A percentile compares a stretch with the other conserved stretches of the same genome.
Evolutionary conservation across 2,329 filamentous ascomycete species (phyloP).

Genomic region (Orbilia oligospora): DNA sequence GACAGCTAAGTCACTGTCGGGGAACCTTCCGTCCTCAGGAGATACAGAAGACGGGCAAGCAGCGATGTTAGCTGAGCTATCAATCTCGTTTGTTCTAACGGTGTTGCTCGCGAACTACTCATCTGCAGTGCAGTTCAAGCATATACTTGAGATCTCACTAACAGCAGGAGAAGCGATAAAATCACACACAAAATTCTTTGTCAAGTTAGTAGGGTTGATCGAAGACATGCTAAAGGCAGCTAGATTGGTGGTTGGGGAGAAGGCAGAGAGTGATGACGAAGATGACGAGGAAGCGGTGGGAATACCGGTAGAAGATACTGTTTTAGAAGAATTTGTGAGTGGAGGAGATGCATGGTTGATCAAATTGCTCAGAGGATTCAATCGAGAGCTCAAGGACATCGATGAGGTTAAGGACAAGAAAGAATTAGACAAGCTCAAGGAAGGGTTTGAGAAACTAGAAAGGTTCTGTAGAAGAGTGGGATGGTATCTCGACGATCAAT

Average conservation of each 20-base stretch:
- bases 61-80: conserved; percentile 62
- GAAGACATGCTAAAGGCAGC: conserved; percentile 58
- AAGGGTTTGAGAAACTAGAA: conserved; percentile 31
- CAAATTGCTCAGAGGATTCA: conserved; percentile 61
- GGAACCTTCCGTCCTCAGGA: conserved; percentile 33
- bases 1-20: conserved; percentile 42
- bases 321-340: conserved; percentile 57
- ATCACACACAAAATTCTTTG: conserved; percentile 58
- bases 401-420: conserved; percentile 32
- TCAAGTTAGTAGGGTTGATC: conserved; percentile 54
- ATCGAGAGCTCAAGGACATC: conserved; percentile 59
- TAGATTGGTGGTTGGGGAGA: conserved; percentile 59
- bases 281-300: conserved; percentile 55
- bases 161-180: conserved; percentile 61
- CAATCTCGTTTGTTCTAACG: conserved; percentile 62
- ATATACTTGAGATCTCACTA: conserved; percentile 62
- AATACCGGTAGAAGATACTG: conserved; percentile 36
- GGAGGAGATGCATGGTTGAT: conserved; percentile 63
- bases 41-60: conserved; percentile 48
- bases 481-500: conserved; percentile 58
- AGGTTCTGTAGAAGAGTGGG: conserved; percentile 38
- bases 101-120: conserved; percentile 63
- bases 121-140: conserved; percentile 62
- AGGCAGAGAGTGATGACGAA: conserved; percentile 61
- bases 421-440: conserved; percentile 27